Base-by-base conservation (phyloP, 2,329 filamentous ascomycete species). In the Colletotrichum sp. region DNA sequence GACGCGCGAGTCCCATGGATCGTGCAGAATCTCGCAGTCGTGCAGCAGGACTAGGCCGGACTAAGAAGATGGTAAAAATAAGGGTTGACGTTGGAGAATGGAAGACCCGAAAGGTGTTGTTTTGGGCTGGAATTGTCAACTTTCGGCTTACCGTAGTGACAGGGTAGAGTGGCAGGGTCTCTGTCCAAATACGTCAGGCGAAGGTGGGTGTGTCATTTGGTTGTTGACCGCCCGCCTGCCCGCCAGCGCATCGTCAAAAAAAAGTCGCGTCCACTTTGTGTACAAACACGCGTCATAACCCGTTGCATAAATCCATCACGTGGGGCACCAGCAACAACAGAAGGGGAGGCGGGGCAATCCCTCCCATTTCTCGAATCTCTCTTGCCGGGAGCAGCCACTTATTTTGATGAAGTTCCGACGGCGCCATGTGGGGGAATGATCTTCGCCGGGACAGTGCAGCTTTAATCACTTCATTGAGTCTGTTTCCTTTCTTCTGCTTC, bases 221-320 rank as follows among this genome's bases (percentile, higher is more conserved):
- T 28, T 60, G 60, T 75, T 63, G 63, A 72, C 72, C 72, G 68
- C 68, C 65, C 44, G 44, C 44, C 44, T 5, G n/a, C 44, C 36
- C 36, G 68, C 72, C 68, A 72, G 63, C 63, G 67, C 55, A 72
- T 71, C 68, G 62, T 75, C 62, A 65, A 62, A 55, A n/a, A 49
- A 52, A 34, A 66, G 36, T 75, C 72, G 72, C 68, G 72, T 75
- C 39, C 28, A 57, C 59, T 64, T 24, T 68, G 62, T 75, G 64
- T 71, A 72, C 63, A 70, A 72, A 72, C 16, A 72, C 68, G 68
- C 69, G 68, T 71, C 68, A 75, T 75, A 75, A 71, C 28, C 30
- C n/a, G 71, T 68, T 60, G 72, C 72, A 75, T 71, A 75, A 75
- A n/a, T 71, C 49, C 28, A 75, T 75, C 72, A 75, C 68, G 68